Percentiles rank a stretch among this genome's conserved stretches.
Evolutionary conservation across 2,329 filamentous ascomycete genomes (phyloP).

Genomic region (Colletotrichum coccodes): DNA sequence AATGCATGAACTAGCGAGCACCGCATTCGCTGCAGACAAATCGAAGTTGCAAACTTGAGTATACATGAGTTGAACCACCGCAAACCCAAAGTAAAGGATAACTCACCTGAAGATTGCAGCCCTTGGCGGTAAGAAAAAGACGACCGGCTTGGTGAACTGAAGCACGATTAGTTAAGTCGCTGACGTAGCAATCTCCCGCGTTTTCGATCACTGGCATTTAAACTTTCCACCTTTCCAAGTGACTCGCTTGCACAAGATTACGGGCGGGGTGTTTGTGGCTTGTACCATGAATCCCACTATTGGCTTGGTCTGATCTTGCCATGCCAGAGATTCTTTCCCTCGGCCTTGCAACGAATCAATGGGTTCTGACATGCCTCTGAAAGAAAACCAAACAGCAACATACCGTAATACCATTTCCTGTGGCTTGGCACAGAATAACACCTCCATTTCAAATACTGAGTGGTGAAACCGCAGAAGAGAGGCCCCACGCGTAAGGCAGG

Average conservation of each 20-base stretch:
- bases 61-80: constrained; percentile 60
- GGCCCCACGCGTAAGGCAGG: too few relatives aligned
- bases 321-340: constrained; percentile 81
- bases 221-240: constrained; percentile 84
- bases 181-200: constrained; percentile 77
- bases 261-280: neutral
- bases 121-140: constrained; percentile 64
- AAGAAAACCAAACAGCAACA: constrained; percentile 75
- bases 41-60: constrained; percentile 55
- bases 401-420: constrained; percentile 70
- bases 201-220: constrained; percentile 75
- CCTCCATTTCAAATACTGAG: constrained; percentile 1
- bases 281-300: neutral
- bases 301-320: constrained; percentile 69
- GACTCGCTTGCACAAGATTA: constrained; percentile 57
- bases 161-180: constrained; percentile 81
- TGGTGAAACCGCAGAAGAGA: neutral
- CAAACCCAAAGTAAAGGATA: constrained; percentile 63
- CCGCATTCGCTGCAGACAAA: constrained; percentile 47
- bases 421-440: constrained; percentile 64
- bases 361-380: constrained; percentile 85
- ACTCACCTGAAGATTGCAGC: constrained; percentile 60
- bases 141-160: constrained; percentile 70
- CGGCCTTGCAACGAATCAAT: constrained; percentile 79
- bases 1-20: neutral